Evolutionary conservation across 1,139 yeast genomes (phyloP).

Genomic region (Lodderomyces parapsilosis): DNA sequence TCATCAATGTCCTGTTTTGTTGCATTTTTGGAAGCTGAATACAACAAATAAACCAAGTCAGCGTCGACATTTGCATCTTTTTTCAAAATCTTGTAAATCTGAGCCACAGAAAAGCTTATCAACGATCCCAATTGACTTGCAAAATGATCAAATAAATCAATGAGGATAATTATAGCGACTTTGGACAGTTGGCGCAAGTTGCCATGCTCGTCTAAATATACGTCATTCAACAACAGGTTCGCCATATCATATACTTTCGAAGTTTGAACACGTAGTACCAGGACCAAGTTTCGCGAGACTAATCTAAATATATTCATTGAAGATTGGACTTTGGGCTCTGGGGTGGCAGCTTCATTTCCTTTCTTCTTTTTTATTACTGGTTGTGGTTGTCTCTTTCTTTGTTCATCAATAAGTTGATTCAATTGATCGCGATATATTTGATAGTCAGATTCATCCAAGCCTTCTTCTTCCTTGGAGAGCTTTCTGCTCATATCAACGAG

Average conservation of each 20-base stretch:
- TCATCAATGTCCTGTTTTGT: conserved; percentile 42
- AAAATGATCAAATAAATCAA: conserved; percentile 38
- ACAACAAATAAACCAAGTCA: conserved; percentile 33
- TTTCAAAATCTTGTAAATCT: conserved; percentile 41
- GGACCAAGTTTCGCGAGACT: conserved; percentile 29
- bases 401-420: conserved; percentile 18
- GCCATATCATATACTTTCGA: conserved; percentile 42
- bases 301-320: conserved; percentile 30
- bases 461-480: conserved; percentile 15
- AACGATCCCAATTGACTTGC: conserved; percentile 41
- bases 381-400: conserved; percentile 9
- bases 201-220: conserved; percentile 22
- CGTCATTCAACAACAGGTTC: conserved; percentile 33
- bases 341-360: conserved; percentile 7
- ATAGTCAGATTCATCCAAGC: conserved; percentile 16
- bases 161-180: conserved; percentile 32
- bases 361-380: conserved; percentile 14
- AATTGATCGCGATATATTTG: conserved; percentile 18
- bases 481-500: conserved; percentile 23
- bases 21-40: conserved; percentile 36
- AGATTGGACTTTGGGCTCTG: conserved; percentile 1
- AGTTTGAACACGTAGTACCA: conserved; percentile 31
- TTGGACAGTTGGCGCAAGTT: conserved; percentile 21
- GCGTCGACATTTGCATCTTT: conserved; percentile 29
- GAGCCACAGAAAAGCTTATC: conserved; percentile 33